Evolutionary conservation across 2,329 filamentous ascomycete genomes (phyloP), one percentile per base, ranked within the genome.

Genomic region (Geosmithia putterillii): DNA sequence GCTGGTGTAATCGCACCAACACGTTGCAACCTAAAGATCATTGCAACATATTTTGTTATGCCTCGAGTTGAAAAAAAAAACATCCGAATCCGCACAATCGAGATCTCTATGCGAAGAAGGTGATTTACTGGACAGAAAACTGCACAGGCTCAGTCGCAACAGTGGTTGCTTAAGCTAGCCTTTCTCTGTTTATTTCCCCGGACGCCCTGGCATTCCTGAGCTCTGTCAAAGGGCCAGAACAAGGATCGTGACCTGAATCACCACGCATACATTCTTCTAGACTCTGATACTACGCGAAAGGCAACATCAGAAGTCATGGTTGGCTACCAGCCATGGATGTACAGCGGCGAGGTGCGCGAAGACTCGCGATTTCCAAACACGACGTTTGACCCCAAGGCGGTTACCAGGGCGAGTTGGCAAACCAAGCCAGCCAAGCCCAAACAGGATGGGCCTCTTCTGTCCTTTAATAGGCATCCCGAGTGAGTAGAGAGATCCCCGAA

Each of bases 381-480:
- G 55, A 65, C 59, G n/a, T 94, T 94, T 62, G 88, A 95, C 54
- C 89, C 90, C 41, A 94, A 89, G 61, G 83, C 85, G 46, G 74
- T 88, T 41, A 89, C 87, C 19, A 75, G 87, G 57, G 83, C 86
- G 48, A 90, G 84, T 63, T 85, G 77, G 69, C 67, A 78, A 55
- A 74, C 77, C 12, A 75, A 76, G 43, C 67, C 75, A 36, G 69
- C 64, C 21, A 80, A 73, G 54, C 71, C 76, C 37, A 82, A 83
- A 69, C 74, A 71, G 38, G 71, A 84, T 43, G 88, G 87, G 0
- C 88, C 87, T 12, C 65, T 94, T 49, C 65, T 95, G 48, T 75
- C 83, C 46, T 83, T 95, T 69, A 92, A 94, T 60, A 74, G 76
- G 45, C 89, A 95, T 61, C 88, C 89, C 2, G 88, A 95, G 82